Conservation (phyloP, 495 filamentous ascomycete genomes). For the Evernia prunastri region DNA sequence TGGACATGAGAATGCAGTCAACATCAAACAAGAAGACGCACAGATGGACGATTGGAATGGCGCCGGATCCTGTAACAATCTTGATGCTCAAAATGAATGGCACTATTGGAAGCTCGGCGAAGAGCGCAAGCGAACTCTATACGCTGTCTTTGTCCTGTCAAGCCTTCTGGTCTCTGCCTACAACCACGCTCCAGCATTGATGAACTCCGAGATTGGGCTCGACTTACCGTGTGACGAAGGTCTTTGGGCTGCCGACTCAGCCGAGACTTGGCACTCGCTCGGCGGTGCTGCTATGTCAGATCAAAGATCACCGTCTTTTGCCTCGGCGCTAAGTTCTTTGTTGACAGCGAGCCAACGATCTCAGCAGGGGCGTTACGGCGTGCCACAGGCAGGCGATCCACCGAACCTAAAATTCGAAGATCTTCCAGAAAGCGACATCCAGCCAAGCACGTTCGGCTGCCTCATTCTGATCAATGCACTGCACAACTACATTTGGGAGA, state of each 20-base stretch:
- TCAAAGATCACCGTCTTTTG: conserved; percentile 63
- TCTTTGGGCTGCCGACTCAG: conserved; percentile 78
- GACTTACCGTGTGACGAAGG: conserved; percentile 93
- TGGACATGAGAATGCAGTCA: conserved; percentile 6
- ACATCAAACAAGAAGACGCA: conserved; percentile 20
- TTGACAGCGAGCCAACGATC: conserved; percentile 74
- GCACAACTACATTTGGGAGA: conserved; percentile 99
- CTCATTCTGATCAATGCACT: conserved; percentile 89
- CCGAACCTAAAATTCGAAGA: conserved; percentile 39
- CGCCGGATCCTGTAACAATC: conserved; percentile 36
- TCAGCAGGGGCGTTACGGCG: conserved; percentile 46
- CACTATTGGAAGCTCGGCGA: conserved; percentile 79
- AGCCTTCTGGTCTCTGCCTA: conserved; percentile 89
- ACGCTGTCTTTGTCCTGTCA: conserved; percentile 82
- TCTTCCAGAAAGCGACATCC: conserved; percentile 57
- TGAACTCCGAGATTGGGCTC: conserved; percentile 88
- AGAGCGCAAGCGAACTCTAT: conserved; percentile 91
- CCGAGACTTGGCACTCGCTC: conserved; percentile 67
- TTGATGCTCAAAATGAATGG: conserved; percentile 78
- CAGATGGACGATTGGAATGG: conserved; percentile 26
- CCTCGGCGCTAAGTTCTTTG: conserved; percentile 69
- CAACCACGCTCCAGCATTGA: conserved; percentile 82
- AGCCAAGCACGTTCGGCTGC: conserved; percentile 91
- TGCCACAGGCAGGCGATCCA: conserved; percentile 44
- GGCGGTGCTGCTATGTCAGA: conserved; percentile 62